Evolutionary conservation across 1,284 basidiomycete species (phyloP), one percentile per base, ranked within the genome.

Genomic region (Apiotrichum gamsii): DNA sequence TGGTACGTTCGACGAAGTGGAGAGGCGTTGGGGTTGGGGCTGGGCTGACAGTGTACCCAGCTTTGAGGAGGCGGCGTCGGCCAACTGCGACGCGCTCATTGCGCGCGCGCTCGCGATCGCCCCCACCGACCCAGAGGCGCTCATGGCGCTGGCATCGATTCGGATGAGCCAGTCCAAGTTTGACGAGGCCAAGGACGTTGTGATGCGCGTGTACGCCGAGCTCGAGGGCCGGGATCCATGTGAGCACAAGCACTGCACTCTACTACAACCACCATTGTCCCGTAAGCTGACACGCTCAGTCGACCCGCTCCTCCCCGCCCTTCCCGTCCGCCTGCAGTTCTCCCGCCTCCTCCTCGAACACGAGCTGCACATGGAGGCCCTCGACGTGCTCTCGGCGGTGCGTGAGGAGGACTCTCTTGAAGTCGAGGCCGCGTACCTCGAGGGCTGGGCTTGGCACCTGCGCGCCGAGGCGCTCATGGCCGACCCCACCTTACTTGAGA

Each of bases 381-480:
- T 94, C 13, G 75, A 85, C 33, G 82, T 91, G 5, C 72, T 95
- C 13, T 81, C 87, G 34, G 84, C 83, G 5, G 78, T 91, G 21
- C 84, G 93, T 68, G 80, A 84, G 11, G 76, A 83, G 11, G 88
- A 94, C 69, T 87, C 90, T 57, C 81, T 90, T 62, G 85, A 90
- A 47, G 82, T 91, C 6, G 90, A 94, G 62, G 88, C 85, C 3
- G 93, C 90, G 80, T 95, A 95, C 68, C 79, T 94, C n/a, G 87
- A 91, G 67, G 91, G 90, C 43, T 93, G 90, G 88, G 85, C 87
- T 50, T 90, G 89, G 77, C 89, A 83, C 74, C 75, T 93, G 34
- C 62, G 74, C 10, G 75, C 69, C 8, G 66, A 73, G 49, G 61
- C 66, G 13, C 44, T 69, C 19, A 41, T 41, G 16, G 62, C 56